Conservation (phyloP, 75 land plant species). For the Ceratopteris richardii region DNA sequence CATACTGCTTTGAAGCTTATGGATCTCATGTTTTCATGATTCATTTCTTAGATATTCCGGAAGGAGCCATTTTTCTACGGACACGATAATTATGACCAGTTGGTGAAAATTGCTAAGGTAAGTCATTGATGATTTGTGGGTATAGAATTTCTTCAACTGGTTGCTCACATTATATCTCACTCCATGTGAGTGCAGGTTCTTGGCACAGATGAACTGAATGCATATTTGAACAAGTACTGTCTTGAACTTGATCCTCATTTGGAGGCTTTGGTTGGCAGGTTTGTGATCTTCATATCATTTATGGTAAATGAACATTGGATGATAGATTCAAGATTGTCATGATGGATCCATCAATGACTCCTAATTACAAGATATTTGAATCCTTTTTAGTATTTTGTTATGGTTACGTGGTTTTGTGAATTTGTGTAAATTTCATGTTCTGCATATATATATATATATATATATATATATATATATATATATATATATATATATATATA, state of each 20-base stretch:
- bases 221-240: slow-evolving; percentile 74
- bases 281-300: neutral
- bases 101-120: slow-evolving; percentile 94
- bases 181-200: slow-evolving; percentile 43
- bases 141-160: neutral
- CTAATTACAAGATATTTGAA: no score
- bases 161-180: neutral
- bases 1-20: neutral
- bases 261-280: slow-evolving; percentile 80
- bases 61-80: slow-evolving; percentile 96
- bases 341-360: no score
- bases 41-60: slow-evolving; percentile 64
- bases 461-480: no score
- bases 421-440: no score
- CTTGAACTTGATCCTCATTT: slow-evolving; percentile 75
- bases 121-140: neutral
- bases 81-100: slow-evolving; percentile 87
- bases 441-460: no score
- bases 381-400: no score
- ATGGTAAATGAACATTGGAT: no score
- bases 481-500: no score
- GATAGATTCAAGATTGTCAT: no score
- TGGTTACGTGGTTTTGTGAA: no score
- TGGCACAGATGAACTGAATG: slow-evolving; percentile 78
- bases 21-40: slow-evolving; percentile 3